phyloP scores from a whole-genome alignment of 176 grass and related monocot species.

The Aegilops bicornis region DNA sequence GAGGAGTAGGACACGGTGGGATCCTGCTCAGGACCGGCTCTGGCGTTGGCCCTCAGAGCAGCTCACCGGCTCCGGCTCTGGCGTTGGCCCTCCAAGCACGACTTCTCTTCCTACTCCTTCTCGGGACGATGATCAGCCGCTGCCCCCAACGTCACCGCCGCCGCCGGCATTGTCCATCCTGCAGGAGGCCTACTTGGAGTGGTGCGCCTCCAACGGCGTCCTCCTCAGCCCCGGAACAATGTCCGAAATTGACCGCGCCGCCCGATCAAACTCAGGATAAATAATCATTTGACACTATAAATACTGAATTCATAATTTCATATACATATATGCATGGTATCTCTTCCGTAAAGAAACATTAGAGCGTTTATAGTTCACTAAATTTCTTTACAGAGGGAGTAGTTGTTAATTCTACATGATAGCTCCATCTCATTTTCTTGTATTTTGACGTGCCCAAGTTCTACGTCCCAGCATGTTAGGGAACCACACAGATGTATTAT shows the following conservation, averaged over 20 bases:
- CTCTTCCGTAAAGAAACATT: too few relatives aligned
- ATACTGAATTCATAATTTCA: background rate
- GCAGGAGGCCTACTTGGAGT: slow-evolving; percentile 36
- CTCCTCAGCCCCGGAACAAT: slow-evolving; percentile 39
- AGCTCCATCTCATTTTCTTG: background rate
- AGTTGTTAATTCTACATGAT: background rate
- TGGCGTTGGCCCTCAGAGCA: too few relatives aligned
- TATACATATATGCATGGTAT: background rate
- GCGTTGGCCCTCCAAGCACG: background rate
- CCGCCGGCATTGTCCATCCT: background rate
- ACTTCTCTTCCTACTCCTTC: background rate
- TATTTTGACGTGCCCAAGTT: background rate
- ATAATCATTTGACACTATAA: background rate
- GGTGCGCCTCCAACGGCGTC: slow-evolving; percentile 40
- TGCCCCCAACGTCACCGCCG: background rate
- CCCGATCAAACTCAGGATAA: background rate
- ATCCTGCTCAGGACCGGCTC: slow-evolving; percentile 9
- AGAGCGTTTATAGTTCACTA: too few relatives aligned
- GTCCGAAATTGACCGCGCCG: slow-evolving; percentile 15
- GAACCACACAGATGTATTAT: background rate
- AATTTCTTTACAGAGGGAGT: too few relatives aligned
- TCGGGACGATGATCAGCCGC: background rate
- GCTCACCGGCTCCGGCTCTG: slow-evolving; percentile 8
- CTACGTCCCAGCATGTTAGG: background rate
- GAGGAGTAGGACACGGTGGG: slow-evolving; percentile 31